Percentiles rank a stretch among this genome's conserved stretches.
Evolutionary conservation across 495 filamentous ascomycete genomes (phyloP).

Genomic region (Parathielavia hyrcaniae): DNA sequence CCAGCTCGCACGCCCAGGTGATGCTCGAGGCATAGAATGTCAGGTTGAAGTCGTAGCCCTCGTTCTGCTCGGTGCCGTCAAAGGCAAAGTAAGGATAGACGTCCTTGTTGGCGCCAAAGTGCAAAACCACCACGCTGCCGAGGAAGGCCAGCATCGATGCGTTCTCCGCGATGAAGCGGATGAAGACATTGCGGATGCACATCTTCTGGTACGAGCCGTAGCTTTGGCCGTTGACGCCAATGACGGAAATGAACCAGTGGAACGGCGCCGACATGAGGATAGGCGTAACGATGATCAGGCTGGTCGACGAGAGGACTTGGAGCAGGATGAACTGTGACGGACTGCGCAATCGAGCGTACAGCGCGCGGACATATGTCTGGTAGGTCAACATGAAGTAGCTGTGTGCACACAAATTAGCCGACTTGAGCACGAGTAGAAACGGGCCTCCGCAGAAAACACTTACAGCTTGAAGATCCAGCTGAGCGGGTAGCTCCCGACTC

Average conservation of each 20-base stretch:
- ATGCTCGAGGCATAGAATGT: conserved; percentile 54
- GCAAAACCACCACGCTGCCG: conserved; percentile 53
- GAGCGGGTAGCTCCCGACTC: conserved; percentile 57
- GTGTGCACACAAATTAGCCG: conserved; percentile 15
- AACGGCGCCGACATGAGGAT: conserved; percentile 53
- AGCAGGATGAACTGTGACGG: conserved; percentile 55
- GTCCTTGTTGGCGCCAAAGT: conserved; percentile 57
- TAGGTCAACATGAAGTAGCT: conserved; percentile 61
- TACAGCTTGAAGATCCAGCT: conserved; percentile 61
- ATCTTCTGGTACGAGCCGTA: conserved; percentile 55
- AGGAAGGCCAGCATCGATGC: conserved; percentile 60
- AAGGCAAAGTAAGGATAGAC: conserved; percentile 56
- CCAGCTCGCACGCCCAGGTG: conserved; percentile 58
- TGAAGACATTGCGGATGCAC: conserved; percentile 54
- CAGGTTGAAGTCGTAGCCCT: conserved; percentile 49
- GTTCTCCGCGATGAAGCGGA: conserved; percentile 56
- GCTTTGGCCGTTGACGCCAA: conserved; percentile 47
- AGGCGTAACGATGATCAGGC: conserved; percentile 54
- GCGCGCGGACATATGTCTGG: conserved; percentile 61
- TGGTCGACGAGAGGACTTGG: conserved; percentile 51
- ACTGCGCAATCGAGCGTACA: conserved; percentile 57
- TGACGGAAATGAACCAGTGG: conserved; percentile 45
- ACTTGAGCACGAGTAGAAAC: background rate
- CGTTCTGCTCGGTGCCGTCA: conserved; percentile 38
- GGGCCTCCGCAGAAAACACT: conserved; percentile 13